Evolutionary conservation across 2,329 filamentous ascomycete species (phyloP), one percentile per base, ranked within the genome.

Genomic region (Neocucurbitaria cava): DNA sequence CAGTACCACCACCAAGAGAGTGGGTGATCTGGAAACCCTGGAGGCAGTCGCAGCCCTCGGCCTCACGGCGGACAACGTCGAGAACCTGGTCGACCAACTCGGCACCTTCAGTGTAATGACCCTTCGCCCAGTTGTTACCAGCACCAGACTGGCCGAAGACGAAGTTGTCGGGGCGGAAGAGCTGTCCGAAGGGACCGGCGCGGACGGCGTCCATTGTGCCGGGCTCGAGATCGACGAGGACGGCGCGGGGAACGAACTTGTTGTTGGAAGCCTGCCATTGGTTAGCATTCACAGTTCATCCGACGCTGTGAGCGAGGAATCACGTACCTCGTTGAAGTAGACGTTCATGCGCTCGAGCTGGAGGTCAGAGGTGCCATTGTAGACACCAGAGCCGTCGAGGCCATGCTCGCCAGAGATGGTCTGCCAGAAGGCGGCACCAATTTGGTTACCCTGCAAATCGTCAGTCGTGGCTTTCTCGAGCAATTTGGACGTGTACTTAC

Each of bases 121-220:
- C 95, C 89, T 98, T 99, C 82, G 95, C 95, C 95, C 95, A 99
- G 89, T 98, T 98, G 92, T 99, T 99, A 83, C 95, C 95, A 80
- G 95, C 95, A 87, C 95, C 94, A 74, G 95, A 98, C 85, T 98
- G 95, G 74, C 95, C 95, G 81, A 98, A 98, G 78, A 98, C 92
- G 83, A 98, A 98, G 90, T 98, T 99, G 85, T 99, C 95, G 78
- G 95, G 95, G 68, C 95, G 93, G 92, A 99, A 98, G 71, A 99
- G 92, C 85, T 97, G 91, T 72, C 95, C 95, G 79, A 98, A 98
- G 68, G 95, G 95, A 81, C 95, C 94, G 72, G 94, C 91, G 79
- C 94, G 94, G 84, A 99, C 94, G 71, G 95, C 95, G 75, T 99
- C 95, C 94, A 98, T 99, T 82, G 95, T 98, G 83, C 95, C 95